Conservation (phyloP, 1,284 basidiomycete species). For the Psilocybe mexicana region DNA sequence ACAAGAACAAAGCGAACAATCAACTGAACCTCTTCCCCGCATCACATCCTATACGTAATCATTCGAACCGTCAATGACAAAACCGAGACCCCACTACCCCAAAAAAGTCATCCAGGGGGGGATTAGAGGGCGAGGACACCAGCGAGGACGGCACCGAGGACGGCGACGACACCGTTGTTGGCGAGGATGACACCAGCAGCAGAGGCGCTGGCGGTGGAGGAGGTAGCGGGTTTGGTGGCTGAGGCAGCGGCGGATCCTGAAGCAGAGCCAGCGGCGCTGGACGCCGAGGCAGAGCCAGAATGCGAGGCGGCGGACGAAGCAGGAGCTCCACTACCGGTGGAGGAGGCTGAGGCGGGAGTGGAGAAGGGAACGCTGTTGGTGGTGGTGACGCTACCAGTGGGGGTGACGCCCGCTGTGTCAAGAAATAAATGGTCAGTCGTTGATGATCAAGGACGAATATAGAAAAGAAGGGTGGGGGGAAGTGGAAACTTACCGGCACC, state of each 20-base stretch:
- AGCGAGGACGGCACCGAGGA: constrained; percentile 17
- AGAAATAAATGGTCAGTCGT: background rate
- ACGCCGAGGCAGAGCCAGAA: no score
- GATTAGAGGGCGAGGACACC: constrained; percentile 17
- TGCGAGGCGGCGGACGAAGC: background rate
- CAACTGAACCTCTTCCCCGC: background rate
- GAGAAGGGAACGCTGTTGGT: constrained; percentile 18
- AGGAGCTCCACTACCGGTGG: background rate
- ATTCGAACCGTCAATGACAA: background rate
- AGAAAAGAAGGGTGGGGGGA: background rate
- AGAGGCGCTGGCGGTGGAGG: background rate
- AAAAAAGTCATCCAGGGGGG: background rate
- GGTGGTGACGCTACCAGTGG: constrained; percentile 13
- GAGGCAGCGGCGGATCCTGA: no score
- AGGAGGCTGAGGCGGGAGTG: background rate
- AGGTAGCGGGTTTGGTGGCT: background rate
- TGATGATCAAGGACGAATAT: background rate
- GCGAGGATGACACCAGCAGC: background rate
- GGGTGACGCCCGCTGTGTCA: constrained; percentile 11
- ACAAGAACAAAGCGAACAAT: background rate
- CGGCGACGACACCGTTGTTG: constrained; percentile 3
- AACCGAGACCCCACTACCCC: background rate
- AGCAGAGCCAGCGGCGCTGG: no score
- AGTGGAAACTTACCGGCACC: constrained; percentile 12
- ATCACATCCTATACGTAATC: background rate